A percentile compares a stretch with the other conserved stretches of the same genome.
Evolutionary conservation across 2,329 filamentous ascomycete genomes (phyloP).

Genomic region (Sporothrix schenckii): DNA sequence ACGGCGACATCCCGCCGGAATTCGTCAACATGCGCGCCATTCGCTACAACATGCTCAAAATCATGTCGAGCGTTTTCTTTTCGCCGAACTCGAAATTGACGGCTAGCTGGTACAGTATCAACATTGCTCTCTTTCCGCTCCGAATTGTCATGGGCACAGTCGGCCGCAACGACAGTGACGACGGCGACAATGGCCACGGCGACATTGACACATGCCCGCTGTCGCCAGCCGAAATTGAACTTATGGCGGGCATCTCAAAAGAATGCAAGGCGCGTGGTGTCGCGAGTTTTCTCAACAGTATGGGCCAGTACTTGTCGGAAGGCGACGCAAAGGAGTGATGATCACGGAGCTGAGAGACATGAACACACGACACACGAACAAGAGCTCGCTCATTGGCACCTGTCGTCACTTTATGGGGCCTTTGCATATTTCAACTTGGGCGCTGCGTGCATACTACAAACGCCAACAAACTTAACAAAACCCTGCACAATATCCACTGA

Average conservation of each 20-base stretch:
- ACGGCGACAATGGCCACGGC: not conserved
- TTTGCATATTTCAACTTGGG: not conserved
- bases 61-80: conserved; percentile 12
- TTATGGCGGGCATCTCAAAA: conserved; percentile 2
- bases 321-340: not conserved
- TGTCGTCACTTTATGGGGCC: not conserved
- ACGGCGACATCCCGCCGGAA: not conserved
- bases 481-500: conserved; percentile 10
- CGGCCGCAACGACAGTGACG: not conserved
- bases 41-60: conserved; percentile 20
- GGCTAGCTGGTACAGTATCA: conserved; percentile 22
- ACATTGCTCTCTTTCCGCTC: conserved; percentile 29
- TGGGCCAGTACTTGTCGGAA: conserved; percentile 11
- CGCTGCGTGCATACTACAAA: not conserved
- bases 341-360: not conserved
- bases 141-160: conserved; percentile 4
- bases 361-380: conserved; percentile 10
- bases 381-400: not conserved
- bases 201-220: not conserved
- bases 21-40: conserved; percentile 21
- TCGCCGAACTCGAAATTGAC: not conserved
- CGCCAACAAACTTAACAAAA: not conserved
- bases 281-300: conserved; percentile 25
- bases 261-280: conserved; percentile 18
- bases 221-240: conserved; percentile 4